phyloP scores from a whole-genome alignment of 805 yeast species.

The Pichia exigua region DNA sequence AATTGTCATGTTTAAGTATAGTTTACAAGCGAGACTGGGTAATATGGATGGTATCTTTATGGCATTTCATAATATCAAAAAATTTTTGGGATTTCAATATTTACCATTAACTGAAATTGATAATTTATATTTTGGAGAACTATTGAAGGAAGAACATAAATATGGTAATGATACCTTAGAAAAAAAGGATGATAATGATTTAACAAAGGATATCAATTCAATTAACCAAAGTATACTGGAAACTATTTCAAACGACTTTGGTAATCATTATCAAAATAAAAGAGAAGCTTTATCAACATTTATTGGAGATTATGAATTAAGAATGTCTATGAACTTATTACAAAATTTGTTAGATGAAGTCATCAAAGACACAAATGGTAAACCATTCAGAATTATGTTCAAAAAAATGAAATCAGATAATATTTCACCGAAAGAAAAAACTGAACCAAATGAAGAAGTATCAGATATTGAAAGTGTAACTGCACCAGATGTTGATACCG shows the following conservation, averaged over 20 bases:
- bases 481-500: background rate
- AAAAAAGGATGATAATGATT: background rate
- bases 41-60: constrained; percentile 94
- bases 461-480: background rate
- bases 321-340: constrained; percentile 47
- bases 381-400: constrained; percentile 32
- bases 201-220: background rate
- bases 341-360: constrained; percentile 36
- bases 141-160: background rate
- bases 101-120: constrained; percentile 71
- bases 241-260: constrained; percentile 20
- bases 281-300: constrained; percentile 33
- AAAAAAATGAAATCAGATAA: constrained; percentile 5
- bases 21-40: constrained; percentile 89
- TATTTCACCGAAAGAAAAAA: constrained; percentile 3
- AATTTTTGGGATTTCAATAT: constrained; percentile 87
- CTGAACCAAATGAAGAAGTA: constrained; percentile 1
- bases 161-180: constrained; percentile 5
- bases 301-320: constrained; percentile 66
- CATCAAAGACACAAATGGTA: constrained; percentile 23
- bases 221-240: constrained; percentile 10
- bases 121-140: constrained; percentile 43
- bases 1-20: constrained; percentile 74
- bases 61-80: constrained; percentile 78
- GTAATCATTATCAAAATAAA: constrained; percentile 24